A percentile compares a stretch with the other conserved stretches of the same genome.
phyloP scores from a whole-genome alignment of 352 stramenopile genomes.

The Blastocystis sp. region DNA sequence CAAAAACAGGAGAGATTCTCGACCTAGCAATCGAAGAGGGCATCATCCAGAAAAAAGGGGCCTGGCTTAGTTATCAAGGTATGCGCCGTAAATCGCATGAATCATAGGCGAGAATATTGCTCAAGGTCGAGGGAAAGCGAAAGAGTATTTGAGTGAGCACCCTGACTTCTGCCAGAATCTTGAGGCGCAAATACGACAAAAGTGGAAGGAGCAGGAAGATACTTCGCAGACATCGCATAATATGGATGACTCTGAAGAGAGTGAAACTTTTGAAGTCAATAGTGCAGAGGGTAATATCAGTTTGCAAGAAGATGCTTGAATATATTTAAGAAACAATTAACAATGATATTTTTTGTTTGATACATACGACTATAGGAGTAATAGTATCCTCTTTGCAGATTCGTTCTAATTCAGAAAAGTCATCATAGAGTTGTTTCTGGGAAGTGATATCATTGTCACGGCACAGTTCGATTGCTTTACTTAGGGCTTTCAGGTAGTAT shows the following conservation, averaged over 20 bases:
- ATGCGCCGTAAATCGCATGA: not conserved
- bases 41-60: constrained; percentile 61
- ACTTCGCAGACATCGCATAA: too few relatives aligned
- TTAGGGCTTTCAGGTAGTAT: not conserved
- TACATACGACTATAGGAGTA: not conserved
- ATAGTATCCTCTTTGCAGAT: not conserved
- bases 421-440: not conserved
- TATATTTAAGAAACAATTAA: not conserved
- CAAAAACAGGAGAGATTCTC: constrained; percentile 74
- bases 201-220: constrained; percentile 47
- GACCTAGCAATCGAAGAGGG: constrained; percentile 67
- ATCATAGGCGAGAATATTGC: constrained; percentile 68
- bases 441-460: not conserved
- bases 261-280: too few relatives aligned
- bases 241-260: too few relatives aligned
- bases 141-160: constrained; percentile 70
- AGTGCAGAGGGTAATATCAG: not conserved
- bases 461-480: not conserved
- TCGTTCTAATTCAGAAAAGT: not conserved
- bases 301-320: not conserved
- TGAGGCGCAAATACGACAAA: constrained; percentile 12
- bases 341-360: not conserved
- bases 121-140: constrained; percentile 71
- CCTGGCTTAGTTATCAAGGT: constrained; percentile 63
- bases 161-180: constrained; percentile 67